Conservation (phyloP, 1,139 yeast species). For the Suhomyces panamericanus region DNA sequence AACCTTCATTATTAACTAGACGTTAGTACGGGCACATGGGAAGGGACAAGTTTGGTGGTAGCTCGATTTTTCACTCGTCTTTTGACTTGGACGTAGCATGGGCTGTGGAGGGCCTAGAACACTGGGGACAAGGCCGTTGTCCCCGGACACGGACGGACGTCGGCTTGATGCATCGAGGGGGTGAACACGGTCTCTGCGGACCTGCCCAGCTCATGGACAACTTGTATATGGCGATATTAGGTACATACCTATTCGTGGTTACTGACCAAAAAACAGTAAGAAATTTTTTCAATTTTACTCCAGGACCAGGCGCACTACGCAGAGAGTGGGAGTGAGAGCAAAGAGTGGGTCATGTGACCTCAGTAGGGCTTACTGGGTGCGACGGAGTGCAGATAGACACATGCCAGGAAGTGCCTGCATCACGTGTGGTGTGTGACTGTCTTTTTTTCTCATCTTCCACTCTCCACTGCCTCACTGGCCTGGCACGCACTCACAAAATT, state of each 20-base stretch:
- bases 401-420: not conserved
- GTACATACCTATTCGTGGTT: conserved; percentile 19
- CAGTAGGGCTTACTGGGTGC: not conserved
- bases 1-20: conserved; percentile 77
- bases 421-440: conserved; percentile 15
- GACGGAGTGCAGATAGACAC: not conserved
- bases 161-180: too few relatives aligned
- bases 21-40: conserved; percentile 22
- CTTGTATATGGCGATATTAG: not conserved
- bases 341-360: not conserved
- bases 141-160: too few relatives aligned
- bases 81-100: too few relatives aligned
- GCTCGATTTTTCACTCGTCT: not conserved
- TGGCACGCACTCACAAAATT: conserved; percentile 10
- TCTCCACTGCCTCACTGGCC: not conserved
- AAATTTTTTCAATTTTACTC: conserved; percentile 15
- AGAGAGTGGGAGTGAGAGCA: conserved; percentile 3
- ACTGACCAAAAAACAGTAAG: conserved; percentile 15
- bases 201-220: not conserved
- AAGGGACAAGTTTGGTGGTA: not conserved
- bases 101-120: not conserved
- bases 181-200: too few relatives aligned
- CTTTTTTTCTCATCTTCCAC: conserved; percentile 5
- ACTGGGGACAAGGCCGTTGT: not conserved
- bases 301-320: conserved; percentile 11